Evolutionary conservation across 306 rosid species (phyloP), one percentile per base, ranked within the genome.

Genomic region (Casuarina equisetifolia): DNA sequence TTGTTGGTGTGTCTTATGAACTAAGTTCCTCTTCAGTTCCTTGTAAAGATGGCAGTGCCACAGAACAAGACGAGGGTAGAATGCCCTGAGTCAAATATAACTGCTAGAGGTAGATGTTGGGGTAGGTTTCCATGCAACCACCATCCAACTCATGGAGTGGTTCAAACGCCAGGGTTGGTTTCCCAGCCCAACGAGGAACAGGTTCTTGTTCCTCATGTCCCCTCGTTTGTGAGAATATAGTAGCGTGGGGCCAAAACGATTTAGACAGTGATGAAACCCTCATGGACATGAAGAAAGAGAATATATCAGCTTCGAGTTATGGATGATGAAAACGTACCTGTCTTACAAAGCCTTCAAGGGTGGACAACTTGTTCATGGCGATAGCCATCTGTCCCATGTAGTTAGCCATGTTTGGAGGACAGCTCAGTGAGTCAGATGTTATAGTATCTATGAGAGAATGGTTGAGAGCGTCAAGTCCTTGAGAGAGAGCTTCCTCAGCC

Each of bases 341-440:
- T 90, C 94, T 84, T 5, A 92, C 91, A 78, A 96, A 90, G 75
- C 85, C 91, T 88, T 96, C 98, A 13, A 92, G 86, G 63, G 91
- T 84, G 19, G 96, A 87, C 82, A 96, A 96, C 84, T 96, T 96
- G 89, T 83, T 91, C 79, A 96, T 88, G 83, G 99, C 99, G 9
- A 91, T 8, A 10, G 98, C 92, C 99, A 96, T 92, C 38, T 96
- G 99, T 17, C 97, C 97, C 99, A 92, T 96, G 80, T 92, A 96
- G 84, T 91, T 96, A 45, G 90, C 82, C 97, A 96, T 87, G 76
- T 91, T 93, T 7, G 91, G 93, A 74, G 98, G 90, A 80, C 78
- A 76, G 74, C 86, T 90, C 80, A 96, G 79, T 16, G 96, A 88
- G 49, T 91, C 99, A 4, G 94, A 86, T 62, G 96, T 76, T 83